Evolutionary conservation across 2,329 filamentous ascomycete genomes (phyloP), one percentile per base, ranked within the genome.

Genomic region (Ophiocordyceps robertsii): DNA sequence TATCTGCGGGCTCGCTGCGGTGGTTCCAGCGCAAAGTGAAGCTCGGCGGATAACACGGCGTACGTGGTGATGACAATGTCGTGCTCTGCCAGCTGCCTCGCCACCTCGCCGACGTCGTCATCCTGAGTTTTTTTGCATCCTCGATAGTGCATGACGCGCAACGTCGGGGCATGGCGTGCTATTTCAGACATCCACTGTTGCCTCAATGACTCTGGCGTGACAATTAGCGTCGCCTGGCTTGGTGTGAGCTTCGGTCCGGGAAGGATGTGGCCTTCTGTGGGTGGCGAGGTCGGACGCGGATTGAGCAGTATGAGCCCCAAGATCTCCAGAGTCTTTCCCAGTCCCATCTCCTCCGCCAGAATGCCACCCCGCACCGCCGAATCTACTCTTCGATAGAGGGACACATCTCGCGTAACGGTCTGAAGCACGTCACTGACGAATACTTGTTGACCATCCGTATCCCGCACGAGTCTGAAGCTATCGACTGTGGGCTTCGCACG

Each of bases 271-370:
- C 16, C n/a, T 36, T 10, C 29, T 16, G 16, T 16, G 11, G 33
- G 7, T 21, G 41, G 31, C 4, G 12, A 9, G 8, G 44, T 40
- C 6, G 32, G 33, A 51, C 51, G 33, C 47, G 46, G n/a, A 54
- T 90, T 77, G 21, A 82, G 64, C 8, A 76, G 65, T n/a, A 88
- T 74, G 11, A 90, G 65, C 4, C 80, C 72, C 37, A 88, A 75
- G 2, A 85, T 68, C 60, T 90, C 85, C 3, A 89, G 67, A 0
- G 84, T 90, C 58, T 90, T 90, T 2, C 84, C 84, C 1, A 90
- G 65, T 0, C 84, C 84, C 84, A 90, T 90, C 58, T 90, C 84
- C 54, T 90, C 84, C 0, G 82, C 78, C 6, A 90, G 63, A 39
- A 87, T 80, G 0, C 83, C 83, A 12, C 77, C 75, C 38, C 60